Percentiles rank a stretch among this genome's conserved stretches.
These are phyloP conservation scores for Amanita molliuscula DNA, from an alignment of 768 basidiomycete genomes.

Conservation along the genomic window DNA sequence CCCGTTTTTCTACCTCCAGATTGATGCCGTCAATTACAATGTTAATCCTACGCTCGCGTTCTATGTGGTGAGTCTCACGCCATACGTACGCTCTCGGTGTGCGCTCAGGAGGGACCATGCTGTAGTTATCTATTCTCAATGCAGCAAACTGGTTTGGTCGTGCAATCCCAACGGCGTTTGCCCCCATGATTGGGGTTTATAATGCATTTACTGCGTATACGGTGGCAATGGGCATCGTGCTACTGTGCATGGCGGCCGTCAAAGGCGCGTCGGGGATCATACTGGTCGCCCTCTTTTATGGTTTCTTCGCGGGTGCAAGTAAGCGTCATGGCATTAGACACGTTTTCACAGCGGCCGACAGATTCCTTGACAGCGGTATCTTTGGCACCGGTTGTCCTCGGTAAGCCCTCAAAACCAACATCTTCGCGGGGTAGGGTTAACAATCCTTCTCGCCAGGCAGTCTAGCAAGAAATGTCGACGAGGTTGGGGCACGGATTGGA, in stretches of 20 bases:
- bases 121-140: conserved; percentile 43
- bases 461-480: conserved; percentile 29
- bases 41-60: conserved; percentile 32
- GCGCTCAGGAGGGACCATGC: neutral
- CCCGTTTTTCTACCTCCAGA: conserved; percentile 41
- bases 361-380: conserved; percentile 12
- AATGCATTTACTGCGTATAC: conserved; percentile 29
- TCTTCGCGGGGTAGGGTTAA: neutral
- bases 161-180: conserved; percentile 32
- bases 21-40: conserved; percentile 34
- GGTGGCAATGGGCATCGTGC: conserved; percentile 21
- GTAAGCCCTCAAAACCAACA: conserved; percentile 9
- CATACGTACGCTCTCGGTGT: neutral
- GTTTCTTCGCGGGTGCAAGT: conserved; percentile 36
- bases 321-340: conserved; percentile 7
- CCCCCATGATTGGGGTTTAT: conserved; percentile 30
- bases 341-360: conserved; percentile 2
- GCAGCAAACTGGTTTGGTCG: conserved; percentile 42
- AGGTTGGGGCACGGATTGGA: conserved; percentile 40
- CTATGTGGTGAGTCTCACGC: conserved; percentile 27
- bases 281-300: conserved; percentile 31
- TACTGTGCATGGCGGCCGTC: conserved; percentile 32
- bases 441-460: conserved; percentile 11
- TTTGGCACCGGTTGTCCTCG: conserved; percentile 20
- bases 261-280: conserved; percentile 21